These are phyloP conservation scores for Penicillium palitans DNA, from an alignment of 2,329 filamentous ascomycete genomes.

Conservation along the genomic window DNA sequence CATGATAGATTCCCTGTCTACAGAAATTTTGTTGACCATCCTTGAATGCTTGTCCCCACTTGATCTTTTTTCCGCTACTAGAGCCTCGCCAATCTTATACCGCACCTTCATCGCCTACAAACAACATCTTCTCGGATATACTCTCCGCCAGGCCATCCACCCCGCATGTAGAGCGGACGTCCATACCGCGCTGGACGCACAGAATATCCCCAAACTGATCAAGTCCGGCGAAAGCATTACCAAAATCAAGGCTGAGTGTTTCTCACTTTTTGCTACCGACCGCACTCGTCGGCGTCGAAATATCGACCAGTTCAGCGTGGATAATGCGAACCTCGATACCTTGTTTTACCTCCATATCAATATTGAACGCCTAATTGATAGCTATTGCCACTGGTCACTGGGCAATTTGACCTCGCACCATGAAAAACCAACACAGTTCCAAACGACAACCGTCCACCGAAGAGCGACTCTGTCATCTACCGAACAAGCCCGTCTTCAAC, in stretches of 20 bases:
- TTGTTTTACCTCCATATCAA: background rate
- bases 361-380: conserved; percentile 1
- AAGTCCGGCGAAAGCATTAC: background rate
- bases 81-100: background rate
- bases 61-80: background rate
- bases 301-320: background rate
- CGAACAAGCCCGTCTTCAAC: conserved; percentile 2
- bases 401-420: background rate
- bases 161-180: background rate
- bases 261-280: conserved; percentile 1
- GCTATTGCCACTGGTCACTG: background rate
- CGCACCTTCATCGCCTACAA: background rate
- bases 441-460: background rate
- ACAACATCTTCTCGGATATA: background rate
- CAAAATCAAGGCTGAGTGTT: conserved; percentile 1
- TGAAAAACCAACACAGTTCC: background rate
- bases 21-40: background rate
- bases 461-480: background rate
- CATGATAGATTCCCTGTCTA: background rate
- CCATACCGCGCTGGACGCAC: background rate
- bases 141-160: background rate
- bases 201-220: background rate
- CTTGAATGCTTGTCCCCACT: background rate
- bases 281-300: background rate
- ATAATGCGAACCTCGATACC: background rate